Evolutionary conservation across 139 green algal genomes (phyloP).

Genomic region (Picochlorum sp.): DNA sequence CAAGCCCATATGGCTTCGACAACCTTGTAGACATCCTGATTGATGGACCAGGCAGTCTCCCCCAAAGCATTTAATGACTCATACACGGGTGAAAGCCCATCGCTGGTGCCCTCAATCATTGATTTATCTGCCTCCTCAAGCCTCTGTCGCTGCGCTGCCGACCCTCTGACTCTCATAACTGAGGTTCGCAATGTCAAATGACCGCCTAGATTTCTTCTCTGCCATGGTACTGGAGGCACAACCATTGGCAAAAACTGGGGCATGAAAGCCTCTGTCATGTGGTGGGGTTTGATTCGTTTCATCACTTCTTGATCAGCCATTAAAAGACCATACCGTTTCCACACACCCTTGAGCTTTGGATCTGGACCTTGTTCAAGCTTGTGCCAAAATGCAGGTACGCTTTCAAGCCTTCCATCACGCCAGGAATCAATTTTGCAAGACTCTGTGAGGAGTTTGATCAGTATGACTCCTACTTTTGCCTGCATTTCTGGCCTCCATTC

Average conservation of each 20-base stretch:
- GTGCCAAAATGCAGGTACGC: constrained; percentile 33
- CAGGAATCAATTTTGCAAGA: constrained; percentile 20
- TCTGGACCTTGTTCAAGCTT: constrained; percentile 20
- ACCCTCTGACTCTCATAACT: constrained; percentile 46
- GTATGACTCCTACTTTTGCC: constrained; percentile 28
- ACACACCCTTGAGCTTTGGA: constrained; percentile 1
- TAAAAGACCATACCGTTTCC: constrained; percentile 32
- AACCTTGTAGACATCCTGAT: constrained; percentile 40
- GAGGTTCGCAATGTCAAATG: constrained; percentile 39
- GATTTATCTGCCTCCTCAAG: constrained; percentile 24
- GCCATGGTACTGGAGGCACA: constrained; percentile 65
- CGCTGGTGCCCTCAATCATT: constrained; percentile 14
- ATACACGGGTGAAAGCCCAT: constrained; percentile 43
- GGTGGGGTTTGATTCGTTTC: constrained; percentile 21
- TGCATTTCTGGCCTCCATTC: constrained; percentile 12
- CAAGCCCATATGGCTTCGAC: constrained; percentile 29
- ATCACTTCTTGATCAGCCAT: constrained; percentile 29
- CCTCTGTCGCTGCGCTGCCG: constrained; percentile 22
- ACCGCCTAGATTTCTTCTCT: constrained; percentile 39
- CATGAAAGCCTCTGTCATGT: constrained; percentile 32
- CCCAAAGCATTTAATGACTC: constrained; percentile 74
- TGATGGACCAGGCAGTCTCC: constrained; percentile 57
- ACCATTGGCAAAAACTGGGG: constrained; percentile 63
- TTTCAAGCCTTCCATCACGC: constrained; percentile 4
- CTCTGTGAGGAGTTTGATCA: constrained; percentile 32